These are phyloP conservation scores for Penicillium sp. DNA, from an alignment of 2,329 filamentous ascomycete genomes.

Conservation along the genomic window DNA sequence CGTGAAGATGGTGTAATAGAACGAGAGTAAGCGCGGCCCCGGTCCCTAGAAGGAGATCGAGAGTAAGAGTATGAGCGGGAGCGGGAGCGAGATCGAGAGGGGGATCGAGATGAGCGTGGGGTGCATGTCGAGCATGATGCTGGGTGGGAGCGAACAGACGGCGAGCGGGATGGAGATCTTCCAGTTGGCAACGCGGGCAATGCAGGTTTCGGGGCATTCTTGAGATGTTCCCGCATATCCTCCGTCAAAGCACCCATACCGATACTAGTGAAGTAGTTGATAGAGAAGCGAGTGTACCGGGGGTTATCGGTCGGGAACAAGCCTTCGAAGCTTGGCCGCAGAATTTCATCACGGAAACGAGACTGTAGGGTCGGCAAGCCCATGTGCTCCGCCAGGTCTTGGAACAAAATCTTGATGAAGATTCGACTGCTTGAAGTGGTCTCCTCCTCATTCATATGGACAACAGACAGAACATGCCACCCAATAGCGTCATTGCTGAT, in stretches of 20 bases:
- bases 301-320: slow-evolving; percentile 88
- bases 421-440: slow-evolving; percentile 96
- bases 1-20: slow-evolving; percentile 34
- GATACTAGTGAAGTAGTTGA: slow-evolving; percentile 99
- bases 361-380: slow-evolving; percentile 78
- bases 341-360: slow-evolving; percentile 72
- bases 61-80: slow-evolving; percentile 44
- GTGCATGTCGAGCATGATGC: slow-evolving; percentile 73
- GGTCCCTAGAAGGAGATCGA: slow-evolving; percentile 36
- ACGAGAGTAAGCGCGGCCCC: slow-evolving; percentile 33
- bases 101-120: slow-evolving; percentile 32
- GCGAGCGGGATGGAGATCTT: slow-evolving; percentile 67
- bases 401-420: slow-evolving; percentile 97
- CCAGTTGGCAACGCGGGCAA: slow-evolving; percentile 64
- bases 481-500: slow-evolving; percentile 84
- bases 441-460: slow-evolving; percentile 94
- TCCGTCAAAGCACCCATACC: slow-evolving; percentile 94
- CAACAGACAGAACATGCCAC: slow-evolving; percentile 82
- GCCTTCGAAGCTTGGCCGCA: slow-evolving; percentile 76
- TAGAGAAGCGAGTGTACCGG: slow-evolving; percentile 89
- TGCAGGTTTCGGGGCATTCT: slow-evolving; percentile 84
- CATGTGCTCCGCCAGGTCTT: slow-evolving; percentile 83
- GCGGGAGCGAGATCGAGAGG: slow-evolving; percentile 44
- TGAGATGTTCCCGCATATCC: slow-evolving; percentile 86
- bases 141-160: slow-evolving; percentile 52